Conservation (phyloP, 495 filamentous ascomycete species). For the Penicillium lagena region DNA sequence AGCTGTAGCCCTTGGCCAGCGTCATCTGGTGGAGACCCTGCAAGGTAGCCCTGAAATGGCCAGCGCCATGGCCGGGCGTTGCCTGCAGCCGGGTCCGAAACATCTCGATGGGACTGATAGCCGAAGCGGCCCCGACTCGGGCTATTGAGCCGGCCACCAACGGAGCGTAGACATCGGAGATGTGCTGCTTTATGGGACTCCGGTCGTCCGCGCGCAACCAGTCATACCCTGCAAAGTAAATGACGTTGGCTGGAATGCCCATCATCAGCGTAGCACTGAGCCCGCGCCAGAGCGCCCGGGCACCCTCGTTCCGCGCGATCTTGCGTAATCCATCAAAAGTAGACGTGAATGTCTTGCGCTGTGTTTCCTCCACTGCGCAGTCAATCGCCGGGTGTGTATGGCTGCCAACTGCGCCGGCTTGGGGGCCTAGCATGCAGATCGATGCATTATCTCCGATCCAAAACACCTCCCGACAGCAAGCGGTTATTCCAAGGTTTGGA, state of each 20-base stretch:
- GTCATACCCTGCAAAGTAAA: slow-evolving; percentile 99
- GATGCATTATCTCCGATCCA: slow-evolving; percentile 84
- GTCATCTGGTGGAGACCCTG: slow-evolving; percentile 76
- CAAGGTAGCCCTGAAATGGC: slow-evolving; percentile 68
- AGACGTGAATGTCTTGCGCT: slow-evolving; percentile 76
- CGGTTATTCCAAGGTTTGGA: slow-evolving; percentile 81
- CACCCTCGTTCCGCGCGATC: slow-evolving; percentile 92
- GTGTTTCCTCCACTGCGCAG: slow-evolving; percentile 82
- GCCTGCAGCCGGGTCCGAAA: slow-evolving; percentile 92
- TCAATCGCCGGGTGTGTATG: slow-evolving; percentile 41
- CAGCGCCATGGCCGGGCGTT: slow-evolving; percentile 44
- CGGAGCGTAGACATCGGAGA: slow-evolving; percentile 65
- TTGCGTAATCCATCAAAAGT: slow-evolving; percentile 90
- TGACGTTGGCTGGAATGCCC: slow-evolving; percentile 93
- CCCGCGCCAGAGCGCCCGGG: slow-evolving; percentile 84
- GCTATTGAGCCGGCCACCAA: slow-evolving; percentile 74
- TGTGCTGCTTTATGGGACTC: slow-evolving; percentile 57
- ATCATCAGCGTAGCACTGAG: slow-evolving; percentile 88
- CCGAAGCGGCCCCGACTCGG: slow-evolving; percentile 71
- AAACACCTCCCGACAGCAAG: slow-evolving; percentile 96
- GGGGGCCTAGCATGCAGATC: slow-evolving; percentile 63
- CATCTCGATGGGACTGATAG: slow-evolving; percentile 88
- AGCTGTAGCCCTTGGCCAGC: slow-evolving; percentile 60
- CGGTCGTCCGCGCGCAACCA: slow-evolving; percentile 68
- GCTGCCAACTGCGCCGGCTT: slow-evolving; percentile 27